These are phyloP conservation scores for Mangifera indica DNA, from an alignment of 345 rosid genomes.

Conservation along the genomic window DNA sequence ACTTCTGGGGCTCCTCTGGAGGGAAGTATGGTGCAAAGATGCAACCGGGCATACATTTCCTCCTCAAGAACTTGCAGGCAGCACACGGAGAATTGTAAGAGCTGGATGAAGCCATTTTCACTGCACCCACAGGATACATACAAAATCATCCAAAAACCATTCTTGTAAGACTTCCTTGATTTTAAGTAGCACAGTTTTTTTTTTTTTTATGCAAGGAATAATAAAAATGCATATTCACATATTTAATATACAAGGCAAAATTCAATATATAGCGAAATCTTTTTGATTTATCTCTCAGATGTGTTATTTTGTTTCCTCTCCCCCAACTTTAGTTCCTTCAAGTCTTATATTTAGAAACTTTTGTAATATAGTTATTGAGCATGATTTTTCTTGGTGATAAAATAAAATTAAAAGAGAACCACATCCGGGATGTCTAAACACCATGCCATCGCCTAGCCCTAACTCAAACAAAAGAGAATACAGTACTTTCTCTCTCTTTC, in stretches of 20 bases:
- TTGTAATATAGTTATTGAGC: slow-evolving; percentile 4
- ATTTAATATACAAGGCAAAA: background rate
- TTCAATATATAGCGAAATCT: background rate
- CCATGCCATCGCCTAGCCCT: background rate
- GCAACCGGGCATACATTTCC: slow-evolving; percentile 94
- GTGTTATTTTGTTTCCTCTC: background rate
- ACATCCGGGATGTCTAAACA: background rate
- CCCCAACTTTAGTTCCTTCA: background rate
- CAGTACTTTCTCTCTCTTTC: slow-evolving; percentile 3
- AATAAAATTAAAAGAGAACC: slow-evolving; percentile 9
- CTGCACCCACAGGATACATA: slow-evolving; percentile 10
- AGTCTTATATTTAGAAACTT: slow-evolving; percentile 8
- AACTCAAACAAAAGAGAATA: no score
- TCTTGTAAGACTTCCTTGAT: slow-evolving; percentile 24
- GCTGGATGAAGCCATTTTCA: slow-evolving; percentile 59
- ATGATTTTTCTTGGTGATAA: background rate
- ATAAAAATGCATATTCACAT: background rate
- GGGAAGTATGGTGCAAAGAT: slow-evolving; percentile 95
- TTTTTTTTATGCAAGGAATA: background rate
- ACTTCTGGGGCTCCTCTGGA: slow-evolving; percentile 94
- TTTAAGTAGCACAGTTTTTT: background rate
- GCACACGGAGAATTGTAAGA: slow-evolving; percentile 97
- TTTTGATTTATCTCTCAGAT: slow-evolving; percentile 1
- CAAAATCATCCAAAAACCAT: slow-evolving; percentile 17
- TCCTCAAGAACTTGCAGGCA: slow-evolving; percentile 89